Base-by-base conservation (phyloP, 2,329 filamentous ascomycete species). In the Ceratocystis harringtonii region DNA sequence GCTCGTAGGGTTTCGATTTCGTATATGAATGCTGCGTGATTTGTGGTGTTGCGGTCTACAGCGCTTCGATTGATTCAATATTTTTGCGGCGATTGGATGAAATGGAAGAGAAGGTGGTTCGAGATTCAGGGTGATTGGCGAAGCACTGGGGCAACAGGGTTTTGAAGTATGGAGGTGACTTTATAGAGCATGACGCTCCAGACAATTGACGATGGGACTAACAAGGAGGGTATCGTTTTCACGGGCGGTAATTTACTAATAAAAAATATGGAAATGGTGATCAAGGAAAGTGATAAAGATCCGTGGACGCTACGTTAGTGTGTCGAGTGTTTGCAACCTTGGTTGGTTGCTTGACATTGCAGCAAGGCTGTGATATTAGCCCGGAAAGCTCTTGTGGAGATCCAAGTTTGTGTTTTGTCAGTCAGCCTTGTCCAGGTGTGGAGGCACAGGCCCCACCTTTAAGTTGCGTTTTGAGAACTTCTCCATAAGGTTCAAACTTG, bases 281-380 rank as follows among this genome's bases (percentile, higher is more conserved):
- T 30, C 17, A 36, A 58, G 7, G n/a, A 58, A 36, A 25, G 48
- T 8, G 3, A 52, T 8, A 22, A 22, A 58, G 28, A 22, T 19
- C 25, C 22, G 22, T 58, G 7, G 19, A 30, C 25, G 17, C 25
- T 58, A 36, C 25, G 30, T 32, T 10, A 30, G 15, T 4, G n/a
- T 32, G 7, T 25, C 8, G 17, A 10, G 7, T 15, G n/a, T 58
- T 10, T n/a, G 22, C 55, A 36, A 36, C 8, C 17, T 58, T 30
- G 55, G 17, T 30, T 36, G 55, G 25, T 32, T 30, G 8, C 28
- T 36, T 6, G 32, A 30, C 55, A 32, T 58, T 30, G 2, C 15
- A 43, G 30, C 61, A 32, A 62, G 61, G 61, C 61, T 62, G 61
- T 58, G 55, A 58, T 58, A 12, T 32, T 15, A 5, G 52, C 52